Evolutionary conservation across 148 eudicot genomes (phyloP).

Genomic region (Amaranthus hypochondriacus): DNA sequence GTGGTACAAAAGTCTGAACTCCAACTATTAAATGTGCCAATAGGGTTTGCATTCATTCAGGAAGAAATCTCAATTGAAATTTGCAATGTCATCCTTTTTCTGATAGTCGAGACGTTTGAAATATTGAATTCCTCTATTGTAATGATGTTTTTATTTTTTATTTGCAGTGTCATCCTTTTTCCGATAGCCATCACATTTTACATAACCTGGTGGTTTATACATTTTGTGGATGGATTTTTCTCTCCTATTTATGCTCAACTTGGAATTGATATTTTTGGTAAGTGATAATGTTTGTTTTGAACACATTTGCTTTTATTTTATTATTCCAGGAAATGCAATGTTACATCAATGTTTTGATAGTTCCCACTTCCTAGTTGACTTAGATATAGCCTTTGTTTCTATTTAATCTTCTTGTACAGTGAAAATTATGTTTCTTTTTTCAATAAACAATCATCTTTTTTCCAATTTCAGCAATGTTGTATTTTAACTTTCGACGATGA

Average conservation of each 20-base stretch:
- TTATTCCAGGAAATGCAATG: no score
- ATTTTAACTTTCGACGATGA: no score
- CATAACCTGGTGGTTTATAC: constrained; percentile 74
- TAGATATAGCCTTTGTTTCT: no score
- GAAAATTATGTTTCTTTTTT: no score
- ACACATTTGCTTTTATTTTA: no score
- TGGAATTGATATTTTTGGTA: constrained; percentile 63
- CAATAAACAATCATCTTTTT: no score
- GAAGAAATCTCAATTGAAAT: neutral
- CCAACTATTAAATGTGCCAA: neutral
- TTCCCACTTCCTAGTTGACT: no score
- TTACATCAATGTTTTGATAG: no score
- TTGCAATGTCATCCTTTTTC: neutral
- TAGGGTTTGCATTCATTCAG: neutral
- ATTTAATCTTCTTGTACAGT: no score
- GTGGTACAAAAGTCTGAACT: neutral
- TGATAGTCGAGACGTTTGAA: no score
- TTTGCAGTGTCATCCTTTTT: constrained; percentile 67
- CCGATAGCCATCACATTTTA: constrained; percentile 71
- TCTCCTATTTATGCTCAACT: constrained; percentile 58
- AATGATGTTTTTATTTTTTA: constrained; percentile 8
- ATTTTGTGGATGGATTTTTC: constrained; percentile 69
- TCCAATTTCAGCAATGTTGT: no score
- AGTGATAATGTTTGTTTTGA: constrained; percentile 19
- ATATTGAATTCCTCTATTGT: neutral